Base-by-base conservation (phyloP, 2,329 filamentous ascomycete genomes). In the Aspergillus pseudoglaucus region DNA sequence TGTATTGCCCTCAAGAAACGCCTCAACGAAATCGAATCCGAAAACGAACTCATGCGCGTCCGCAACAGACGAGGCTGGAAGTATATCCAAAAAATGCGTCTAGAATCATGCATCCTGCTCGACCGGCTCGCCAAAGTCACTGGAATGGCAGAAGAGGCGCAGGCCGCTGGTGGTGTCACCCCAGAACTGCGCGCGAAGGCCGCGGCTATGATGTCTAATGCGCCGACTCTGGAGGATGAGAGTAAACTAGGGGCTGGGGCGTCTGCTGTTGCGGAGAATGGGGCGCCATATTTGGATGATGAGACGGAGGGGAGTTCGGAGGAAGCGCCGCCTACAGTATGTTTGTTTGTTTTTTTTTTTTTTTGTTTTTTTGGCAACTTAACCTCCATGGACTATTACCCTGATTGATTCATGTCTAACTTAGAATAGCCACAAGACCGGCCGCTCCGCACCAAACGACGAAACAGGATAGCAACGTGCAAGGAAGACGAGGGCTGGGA, bases 1-100 rank as follows among this genome's bases (percentile, higher is more conserved):
- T 97, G 91, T 69, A 89, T 96, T 65, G 87, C 94, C 60, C 81
- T 98, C 18, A 94, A 94, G 73, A 87, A 88, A 60, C 87, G 93
- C 52, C 88, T 93, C 54, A 87, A 84, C 66, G 90, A 96, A 67
- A 88, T 97, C 59, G 90, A 97, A 67, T 84, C 89, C 51, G 85
- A 89, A 63, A 96, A 96, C 67, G 90, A 95, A 60, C 81, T 87
- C 48, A 85, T 88, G 42, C 82, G 88, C 46, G 75, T 88, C 46
- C 86, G 89, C 45, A 86, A 95, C 54, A 76, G 80, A 37, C 85
- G 90, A 42, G 81, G 95, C 52, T 84, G 87, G 68, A 84, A 90
- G 54, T 87, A 88, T 61, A 85, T 96, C 57, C 86, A 94, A 67
- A 96, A 97, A 73, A 82, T 94, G 77, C 85, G 93, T 44, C 80